Conservation (phyloP, 352 stramenopile genomes). For the Elongisporangium prolatum region DNA sequence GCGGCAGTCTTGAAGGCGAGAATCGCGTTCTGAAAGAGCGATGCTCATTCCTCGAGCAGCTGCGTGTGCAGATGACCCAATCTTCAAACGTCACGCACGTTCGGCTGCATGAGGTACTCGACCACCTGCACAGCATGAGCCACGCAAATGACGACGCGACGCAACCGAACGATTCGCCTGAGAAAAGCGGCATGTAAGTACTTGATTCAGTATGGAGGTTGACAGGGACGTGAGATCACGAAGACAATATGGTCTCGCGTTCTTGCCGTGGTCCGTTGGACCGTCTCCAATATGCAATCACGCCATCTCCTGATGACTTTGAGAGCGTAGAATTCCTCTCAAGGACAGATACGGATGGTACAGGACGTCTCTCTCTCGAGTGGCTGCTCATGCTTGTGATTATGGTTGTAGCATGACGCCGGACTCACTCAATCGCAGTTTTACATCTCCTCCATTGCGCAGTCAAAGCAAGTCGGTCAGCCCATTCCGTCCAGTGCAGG, state of each 20-base stretch:
- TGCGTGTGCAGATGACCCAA: neutral
- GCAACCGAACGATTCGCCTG: neutral
- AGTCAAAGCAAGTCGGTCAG: neutral
- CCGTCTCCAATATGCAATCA: conserved; percentile 17
- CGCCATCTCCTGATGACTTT: conserved; percentile 86
- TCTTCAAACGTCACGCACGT: neutral
- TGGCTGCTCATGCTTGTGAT: neutral
- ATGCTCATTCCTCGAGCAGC: neutral
- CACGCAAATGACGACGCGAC: neutral
- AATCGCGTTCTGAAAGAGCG: neutral
- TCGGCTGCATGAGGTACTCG: neutral
- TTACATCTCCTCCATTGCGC: neutral
- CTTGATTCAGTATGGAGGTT: neutral
- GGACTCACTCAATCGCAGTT: neutral
- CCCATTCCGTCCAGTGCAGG: neutral
- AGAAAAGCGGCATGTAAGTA: neutral
- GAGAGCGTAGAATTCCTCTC: conserved; percentile 74
- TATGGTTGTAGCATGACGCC: neutral
- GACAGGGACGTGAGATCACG: neutral
- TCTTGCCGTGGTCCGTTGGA: conserved; percentile 1
- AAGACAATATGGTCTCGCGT: neutral
- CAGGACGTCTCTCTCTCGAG: conserved; percentile 11
- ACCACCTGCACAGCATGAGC: neutral
- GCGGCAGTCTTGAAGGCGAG: neutral
- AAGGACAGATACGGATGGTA: conserved; percentile 90